A percentile compares a stretch with the other conserved stretches of the same genome.
phyloP scores from a whole-genome alignment of 2,329 filamentous ascomycete species.

The Helotiales sp. region DNA sequence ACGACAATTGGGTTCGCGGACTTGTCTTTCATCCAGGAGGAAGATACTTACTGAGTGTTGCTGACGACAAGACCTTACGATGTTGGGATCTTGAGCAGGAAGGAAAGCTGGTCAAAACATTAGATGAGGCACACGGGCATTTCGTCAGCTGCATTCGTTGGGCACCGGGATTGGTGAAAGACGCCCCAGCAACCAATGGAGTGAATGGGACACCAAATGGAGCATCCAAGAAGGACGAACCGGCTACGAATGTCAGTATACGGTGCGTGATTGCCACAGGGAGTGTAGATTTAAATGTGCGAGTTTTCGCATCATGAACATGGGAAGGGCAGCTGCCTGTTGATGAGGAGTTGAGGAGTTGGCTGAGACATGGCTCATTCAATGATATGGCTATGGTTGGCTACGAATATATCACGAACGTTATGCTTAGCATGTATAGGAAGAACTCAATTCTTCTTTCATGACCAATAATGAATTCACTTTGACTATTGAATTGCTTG shows the following conservation, averaged over 20 bases:
- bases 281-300: conserved; percentile 79
- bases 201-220: conserved; percentile 59
- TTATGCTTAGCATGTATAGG: conserved; percentile 40
- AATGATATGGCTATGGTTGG: conserved; percentile 27
- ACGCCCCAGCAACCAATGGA: conserved; percentile 51
- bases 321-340: conserved; percentile 18
- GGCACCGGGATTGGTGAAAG: conserved; percentile 77
- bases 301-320: conserved; percentile 69
- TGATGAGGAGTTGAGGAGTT: conserved; percentile 36
- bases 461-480: conserved; percentile 19
- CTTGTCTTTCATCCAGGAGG: conserved; percentile 90
- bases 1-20: conserved; percentile 92
- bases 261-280: conserved; percentile 87
- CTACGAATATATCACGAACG: conserved; percentile 39
- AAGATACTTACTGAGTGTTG: conserved; percentile 83
- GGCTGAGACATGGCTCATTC: conserved; percentile 24
- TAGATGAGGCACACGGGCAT: conserved; percentile 78
- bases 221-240: conserved; percentile 49
- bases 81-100: conserved; percentile 95
- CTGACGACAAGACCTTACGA: conserved; percentile 88
- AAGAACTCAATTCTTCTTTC: conserved; percentile 24
- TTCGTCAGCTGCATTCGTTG: conserved; percentile 88
- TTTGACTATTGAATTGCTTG: background rate
- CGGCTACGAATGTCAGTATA: conserved; percentile 63
- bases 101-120: conserved; percentile 83